Evolutionary conservation across 139 green algal species (phyloP), one percentile per base, ranked within the genome.

Genomic region (Auxenochlorella pyrenoidosa): DNA sequence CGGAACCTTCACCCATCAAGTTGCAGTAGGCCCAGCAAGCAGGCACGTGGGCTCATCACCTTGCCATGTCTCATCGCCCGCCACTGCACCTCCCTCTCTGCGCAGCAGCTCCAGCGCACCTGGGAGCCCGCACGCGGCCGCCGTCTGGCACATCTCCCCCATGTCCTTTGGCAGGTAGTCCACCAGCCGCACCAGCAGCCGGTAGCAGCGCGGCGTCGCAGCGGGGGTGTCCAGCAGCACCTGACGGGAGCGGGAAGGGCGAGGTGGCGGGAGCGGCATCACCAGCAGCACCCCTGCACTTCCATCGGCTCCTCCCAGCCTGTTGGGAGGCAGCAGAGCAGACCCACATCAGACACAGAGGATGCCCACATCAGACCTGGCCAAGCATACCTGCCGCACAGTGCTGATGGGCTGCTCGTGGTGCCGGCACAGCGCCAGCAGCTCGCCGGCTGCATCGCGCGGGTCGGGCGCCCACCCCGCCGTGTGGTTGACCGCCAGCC

Each of bases 171-270:
- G 89, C 63, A 30, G 34, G 79, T 84, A 82, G 13, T 65, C 85
- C 60, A 91, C 21, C 63, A 92, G 36, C 18, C 75, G 88, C 71
- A 84, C 89, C 60, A 88, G 51, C 44, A 79, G 72, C 4, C 87
- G 89, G 79, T 91, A 89, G 30, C 79, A 86, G 38, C 68, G 66
- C 22, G 88, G 83, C 40, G 36, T 30, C 34, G 40, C 84, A 5
- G 38, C 24, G 1, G 70, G 44, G 18, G 82, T 78, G 41, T 90
- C 81, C 32, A 75, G 13, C 44, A 86, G 54, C n/a, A 91, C 32
- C 60, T 85, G 54, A 4, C 6, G 47, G 54, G 54, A 2, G 18
- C 54, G 16, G 54, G 54, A 2, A 63, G 54, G 76, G 21, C 47
- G 10, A 6, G 13, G 24, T 36, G 65, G 65, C 2, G 8, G 26